Percentiles rank a stretch among this genome's conserved stretches.
Conservation (phyloP, 1,284 basidiomycete genomes). For the Paramarasmius palmivorus region DNA sequence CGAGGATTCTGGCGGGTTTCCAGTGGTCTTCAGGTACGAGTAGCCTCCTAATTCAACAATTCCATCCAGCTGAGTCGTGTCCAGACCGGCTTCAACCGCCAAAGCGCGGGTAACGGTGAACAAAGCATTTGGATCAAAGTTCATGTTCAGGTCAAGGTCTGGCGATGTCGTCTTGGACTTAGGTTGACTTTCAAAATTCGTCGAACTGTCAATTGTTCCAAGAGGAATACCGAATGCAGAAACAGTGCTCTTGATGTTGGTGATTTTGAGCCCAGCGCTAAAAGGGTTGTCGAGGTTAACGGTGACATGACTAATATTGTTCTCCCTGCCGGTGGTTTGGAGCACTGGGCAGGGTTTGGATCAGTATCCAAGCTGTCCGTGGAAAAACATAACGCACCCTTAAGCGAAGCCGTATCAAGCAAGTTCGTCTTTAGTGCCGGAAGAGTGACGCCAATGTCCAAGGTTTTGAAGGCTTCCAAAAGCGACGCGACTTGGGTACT, state of each 20-base stretch:
- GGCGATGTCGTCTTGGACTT: slow-evolving; percentile 63
- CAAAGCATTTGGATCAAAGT: slow-evolving; percentile 69
- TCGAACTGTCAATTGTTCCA: slow-evolving; percentile 61
- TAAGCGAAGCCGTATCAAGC: slow-evolving; percentile 55
- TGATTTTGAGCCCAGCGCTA: slow-evolving; percentile 60
- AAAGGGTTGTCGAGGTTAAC: slow-evolving; percentile 75
- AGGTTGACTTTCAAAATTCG: slow-evolving; percentile 55
- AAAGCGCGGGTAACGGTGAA: slow-evolving; percentile 73
- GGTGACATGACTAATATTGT: slow-evolving; percentile 68
- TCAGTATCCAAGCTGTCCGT: slow-evolving; percentile 4
- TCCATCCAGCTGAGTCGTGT: slow-evolving; percentile 64
- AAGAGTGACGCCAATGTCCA: slow-evolving; percentile 60
- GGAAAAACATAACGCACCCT: slow-evolving; percentile 35
- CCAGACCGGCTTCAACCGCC: slow-evolving; percentile 64
- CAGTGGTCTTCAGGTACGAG: slow-evolving; percentile 52
- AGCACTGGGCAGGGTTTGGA: slow-evolving; percentile 45
- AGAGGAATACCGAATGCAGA: slow-evolving; percentile 65
- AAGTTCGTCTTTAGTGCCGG: slow-evolving; percentile 65
- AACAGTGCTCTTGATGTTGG: slow-evolving; percentile 64
- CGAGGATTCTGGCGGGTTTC: slow-evolving; percentile 27
- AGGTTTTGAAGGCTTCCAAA: slow-evolving; percentile 59
- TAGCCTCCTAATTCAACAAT: slow-evolving; percentile 75
- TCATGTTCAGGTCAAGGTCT: slow-evolving; percentile 61
- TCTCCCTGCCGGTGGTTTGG: slow-evolving; percentile 60
- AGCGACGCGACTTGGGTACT: slow-evolving; percentile 67